Evolutionary conservation across 768 basidiomycete species (phyloP), one percentile per base, ranked within the genome.

Genomic region (Coprinellus micaceus): DNA sequence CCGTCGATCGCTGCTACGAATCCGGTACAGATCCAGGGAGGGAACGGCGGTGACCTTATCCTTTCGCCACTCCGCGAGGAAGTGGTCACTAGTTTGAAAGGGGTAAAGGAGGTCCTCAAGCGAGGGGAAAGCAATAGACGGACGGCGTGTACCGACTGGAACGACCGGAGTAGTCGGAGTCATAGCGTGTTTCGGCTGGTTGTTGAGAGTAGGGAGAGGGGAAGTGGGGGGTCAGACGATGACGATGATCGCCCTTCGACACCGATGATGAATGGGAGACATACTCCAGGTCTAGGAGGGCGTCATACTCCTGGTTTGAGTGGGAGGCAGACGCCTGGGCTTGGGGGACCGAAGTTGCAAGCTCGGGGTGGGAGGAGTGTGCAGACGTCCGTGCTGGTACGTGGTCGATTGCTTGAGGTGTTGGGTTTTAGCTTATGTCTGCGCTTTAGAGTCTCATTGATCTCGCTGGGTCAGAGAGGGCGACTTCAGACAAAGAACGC

Each of bases 141-240:
- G 58, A 97, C 94, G 3, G 95, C 94, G 0, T 91, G 86, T 62
- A 99, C 97, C n/a, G 96, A 99, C 65, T 99, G 96, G 96, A 99
- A 99, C 67, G 90, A 94, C 64, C 75, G 96, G 57, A 94, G 91
- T 74, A 94, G 91, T 67, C 79, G 96, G 30, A 94, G 92, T 74
- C 96, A 98, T 68, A 91, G 89, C 61, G 91, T 98, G 0, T 97
- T 98, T 69, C 77, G 94, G 28, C 81, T 98, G 26, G 95, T 98
- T 0, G 86, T 96, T 49, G 94, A 97, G 70, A 92, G 90, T 63
- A 76, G 91, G 52, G 90, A 87, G 65, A 74, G 86, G 54, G 84
- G 81, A 9, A 53, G 58, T 25, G 60, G 63, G 1, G 58, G 50
- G 0, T 67, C 68, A 12, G 76, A 77, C 0, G 85, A 85, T 12